Conservation (phyloP, 176 grass and related monocot genomes). For the Carex cristatella region DNA sequence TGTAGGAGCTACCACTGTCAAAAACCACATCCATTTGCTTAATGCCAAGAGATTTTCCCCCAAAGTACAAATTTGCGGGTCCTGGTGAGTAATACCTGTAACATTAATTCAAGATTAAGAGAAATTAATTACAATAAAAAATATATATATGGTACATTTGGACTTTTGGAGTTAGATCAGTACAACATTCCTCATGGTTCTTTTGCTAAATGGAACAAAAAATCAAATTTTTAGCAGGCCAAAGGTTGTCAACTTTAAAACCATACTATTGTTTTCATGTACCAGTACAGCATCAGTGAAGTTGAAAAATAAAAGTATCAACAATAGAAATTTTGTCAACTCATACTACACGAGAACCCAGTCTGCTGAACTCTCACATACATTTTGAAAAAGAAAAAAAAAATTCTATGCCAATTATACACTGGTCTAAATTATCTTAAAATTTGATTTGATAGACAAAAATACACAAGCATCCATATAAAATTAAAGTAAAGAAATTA, state of each 20-base stretch:
- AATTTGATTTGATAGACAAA: background rate
- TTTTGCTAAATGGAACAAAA: background rate
- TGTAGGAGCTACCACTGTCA: constrained; percentile 90
- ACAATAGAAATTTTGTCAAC: background rate
- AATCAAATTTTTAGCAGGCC: background rate
- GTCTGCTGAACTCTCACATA: background rate
- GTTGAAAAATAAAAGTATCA: background rate
- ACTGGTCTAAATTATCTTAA: background rate
- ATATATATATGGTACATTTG: background rate
- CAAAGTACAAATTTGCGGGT: constrained; percentile 53
- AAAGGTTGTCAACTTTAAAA: background rate
- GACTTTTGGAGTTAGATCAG: background rate
- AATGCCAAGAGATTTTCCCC: constrained; percentile 33
- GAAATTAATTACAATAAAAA: background rate
- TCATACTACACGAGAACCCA: background rate
- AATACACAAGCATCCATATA: background rate
- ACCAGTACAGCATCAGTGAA: background rate
- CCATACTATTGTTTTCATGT: background rate
- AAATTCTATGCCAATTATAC: background rate
- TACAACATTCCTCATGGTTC: background rate
- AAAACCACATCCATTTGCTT: constrained; percentile 79
- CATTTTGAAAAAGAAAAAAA: background rate
- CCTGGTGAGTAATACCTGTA: constrained; percentile 91
- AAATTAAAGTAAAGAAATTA: background rate
- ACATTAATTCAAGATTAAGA: constrained; percentile 6